These are phyloP conservation scores for Actinomortierella ambigua DNA, from an alignment of 371 early-diverging fungal genomes.

Conservation along the genomic window DNA sequence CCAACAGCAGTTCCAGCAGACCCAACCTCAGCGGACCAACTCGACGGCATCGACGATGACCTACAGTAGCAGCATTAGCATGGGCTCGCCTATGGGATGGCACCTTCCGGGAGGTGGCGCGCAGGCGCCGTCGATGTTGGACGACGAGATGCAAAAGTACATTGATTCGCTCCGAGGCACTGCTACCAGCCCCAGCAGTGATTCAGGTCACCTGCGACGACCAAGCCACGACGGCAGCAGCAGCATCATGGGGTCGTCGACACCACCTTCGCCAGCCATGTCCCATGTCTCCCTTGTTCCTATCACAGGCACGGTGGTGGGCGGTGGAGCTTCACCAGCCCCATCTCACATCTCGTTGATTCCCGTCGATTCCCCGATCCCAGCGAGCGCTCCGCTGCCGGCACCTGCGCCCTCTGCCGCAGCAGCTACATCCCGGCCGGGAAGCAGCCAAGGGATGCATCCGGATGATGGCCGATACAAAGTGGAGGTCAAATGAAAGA, in stretches of 20 bases:
- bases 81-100: slow-evolving; percentile 41
- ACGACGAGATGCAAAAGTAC: slow-evolving; percentile 18
- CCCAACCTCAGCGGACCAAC: slow-evolving; percentile 22
- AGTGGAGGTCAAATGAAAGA: slow-evolving; percentile 20
- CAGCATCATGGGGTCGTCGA: slow-evolving; percentile 12
- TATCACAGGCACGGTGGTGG: too few relatives aligned
- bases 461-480: slow-evolving; percentile 29
- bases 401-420: slow-evolving; percentile 13
- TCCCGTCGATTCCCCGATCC: slow-evolving; percentile 11
- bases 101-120: slow-evolving; percentile 36
- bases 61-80: slow-evolving; percentile 16
- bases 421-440: slow-evolving; percentile 7
- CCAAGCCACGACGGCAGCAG: slow-evolving; percentile 10
- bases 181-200: background rate
- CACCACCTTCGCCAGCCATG: slow-evolving; percentile 12
- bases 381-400: slow-evolving; percentile 13
- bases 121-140: slow-evolving; percentile 30
- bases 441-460: too few relatives aligned
- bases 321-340: slow-evolving; percentile 20
- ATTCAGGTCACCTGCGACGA: background rate
- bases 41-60: slow-evolving; percentile 22
- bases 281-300: slow-evolving; percentile 32
- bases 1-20: slow-evolving; percentile 44
- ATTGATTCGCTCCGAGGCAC: background rate
- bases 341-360: slow-evolving; percentile 37